phyloP scores from a whole-genome alignment of 345 rosid genomes.

The Citrus hindsii region DNA sequence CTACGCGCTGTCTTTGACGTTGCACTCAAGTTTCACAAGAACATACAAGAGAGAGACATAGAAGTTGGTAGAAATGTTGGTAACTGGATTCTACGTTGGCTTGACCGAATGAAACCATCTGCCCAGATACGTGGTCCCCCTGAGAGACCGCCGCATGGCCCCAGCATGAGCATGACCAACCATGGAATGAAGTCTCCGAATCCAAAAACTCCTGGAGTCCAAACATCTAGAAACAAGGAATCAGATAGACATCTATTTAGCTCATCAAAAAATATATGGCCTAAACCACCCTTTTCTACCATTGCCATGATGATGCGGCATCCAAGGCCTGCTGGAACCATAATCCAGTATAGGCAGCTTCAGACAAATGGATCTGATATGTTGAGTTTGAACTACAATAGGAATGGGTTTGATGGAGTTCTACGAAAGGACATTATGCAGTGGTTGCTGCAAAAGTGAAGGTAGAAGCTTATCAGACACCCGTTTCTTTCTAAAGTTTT shows the following conservation, averaged over 20 bases:
- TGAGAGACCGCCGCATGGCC: constrained; percentile 22
- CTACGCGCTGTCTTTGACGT: constrained; percentile 57
- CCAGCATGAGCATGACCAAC: constrained; percentile 38
- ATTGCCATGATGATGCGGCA: constrained; percentile 62
- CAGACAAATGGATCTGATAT: constrained; percentile 18
- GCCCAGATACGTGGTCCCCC: constrained; percentile 65
- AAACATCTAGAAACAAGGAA: constrained; percentile 39
- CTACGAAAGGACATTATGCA: constrained; percentile 70
- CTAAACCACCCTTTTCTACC: constrained; percentile 54
- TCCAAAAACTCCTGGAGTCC: constrained; percentile 34
- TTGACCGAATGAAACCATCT: constrained; percentile 83
- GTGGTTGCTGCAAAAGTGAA: constrained; percentile 51
- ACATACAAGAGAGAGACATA: constrained; percentile 77
- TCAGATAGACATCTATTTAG: constrained; percentile 53
- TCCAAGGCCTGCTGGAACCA: constrained; percentile 43
- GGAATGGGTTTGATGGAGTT: constrained; percentile 38
- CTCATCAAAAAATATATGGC: constrained; percentile 38
- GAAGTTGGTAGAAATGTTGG: constrained; percentile 87
- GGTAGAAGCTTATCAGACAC: background rate
- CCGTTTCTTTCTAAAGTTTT: too few species aligned
- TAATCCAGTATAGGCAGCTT: constrained; percentile 61
- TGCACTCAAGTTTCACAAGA: constrained; percentile 62
- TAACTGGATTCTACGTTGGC: constrained; percentile 85
- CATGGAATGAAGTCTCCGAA: constrained; percentile 34
- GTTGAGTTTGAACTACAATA: constrained; percentile 20